Conservation (phyloP, 208 protist genomes). For the Acanthamoeba triangularis region DNA sequence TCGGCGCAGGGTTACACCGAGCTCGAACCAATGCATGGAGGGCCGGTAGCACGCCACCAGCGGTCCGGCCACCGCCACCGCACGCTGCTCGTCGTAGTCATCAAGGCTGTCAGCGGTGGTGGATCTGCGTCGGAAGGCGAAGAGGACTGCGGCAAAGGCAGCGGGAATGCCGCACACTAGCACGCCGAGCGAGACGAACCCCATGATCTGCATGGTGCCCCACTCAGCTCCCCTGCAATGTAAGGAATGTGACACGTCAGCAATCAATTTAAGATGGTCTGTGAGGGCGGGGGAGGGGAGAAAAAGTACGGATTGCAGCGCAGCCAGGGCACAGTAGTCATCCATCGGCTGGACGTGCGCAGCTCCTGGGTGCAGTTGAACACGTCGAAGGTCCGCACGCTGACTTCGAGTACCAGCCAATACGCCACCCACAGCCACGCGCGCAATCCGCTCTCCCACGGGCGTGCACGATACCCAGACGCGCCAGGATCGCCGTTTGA, state of each 20-base stretch:
- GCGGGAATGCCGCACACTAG: neutral
- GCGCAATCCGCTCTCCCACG: neutral
- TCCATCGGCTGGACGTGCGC: neutral
- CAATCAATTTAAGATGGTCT: neutral
- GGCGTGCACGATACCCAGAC: too few species aligned
- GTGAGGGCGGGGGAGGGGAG: neutral
- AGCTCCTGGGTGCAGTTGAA: conserved; percentile 13
- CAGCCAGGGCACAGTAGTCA: neutral
- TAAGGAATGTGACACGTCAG: neutral
- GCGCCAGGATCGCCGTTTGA: too few species aligned
- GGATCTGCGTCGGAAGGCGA: neutral
- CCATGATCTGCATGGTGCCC: neutral
- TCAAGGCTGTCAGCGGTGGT: neutral
- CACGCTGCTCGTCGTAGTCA: neutral
- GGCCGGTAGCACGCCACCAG: neutral
- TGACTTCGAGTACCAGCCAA: neutral
- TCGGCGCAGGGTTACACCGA: neutral
- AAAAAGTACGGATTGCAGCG: neutral
- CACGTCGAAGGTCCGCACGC: neutral
- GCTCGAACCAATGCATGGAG: neutral
- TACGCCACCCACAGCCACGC: neutral
- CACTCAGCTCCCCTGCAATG: neutral
- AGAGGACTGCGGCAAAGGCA: neutral
- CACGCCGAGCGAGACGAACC: neutral
- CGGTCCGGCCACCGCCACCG: neutral